Evolutionary conservation across 306 rosid species (phyloP).

Genomic region (Glycine soja): DNA sequence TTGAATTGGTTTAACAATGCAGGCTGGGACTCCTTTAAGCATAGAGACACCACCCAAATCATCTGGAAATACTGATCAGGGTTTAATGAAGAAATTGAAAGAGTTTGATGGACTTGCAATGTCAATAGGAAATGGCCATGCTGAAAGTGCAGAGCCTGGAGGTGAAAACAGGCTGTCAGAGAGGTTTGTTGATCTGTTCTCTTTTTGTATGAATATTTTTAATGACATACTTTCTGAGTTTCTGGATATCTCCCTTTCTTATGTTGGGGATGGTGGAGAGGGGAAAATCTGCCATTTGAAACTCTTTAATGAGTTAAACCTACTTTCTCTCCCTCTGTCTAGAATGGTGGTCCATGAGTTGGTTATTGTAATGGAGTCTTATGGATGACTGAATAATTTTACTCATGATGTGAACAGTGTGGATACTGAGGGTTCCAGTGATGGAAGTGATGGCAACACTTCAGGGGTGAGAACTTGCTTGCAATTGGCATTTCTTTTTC

Average conservation of each 20-base stretch:
- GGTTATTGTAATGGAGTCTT: conserved; percentile 19
- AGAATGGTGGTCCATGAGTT: conserved; percentile 24
- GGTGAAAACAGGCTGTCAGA: conserved; percentile 64
- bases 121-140: conserved; percentile 84
- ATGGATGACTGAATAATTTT: conserved; percentile 49
- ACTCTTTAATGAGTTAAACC: no score
- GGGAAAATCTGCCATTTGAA: background rate
- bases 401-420: conserved; percentile 56
- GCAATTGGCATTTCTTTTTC: conserved; percentile 17
- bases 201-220: conserved; percentile 1
- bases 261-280: background rate
- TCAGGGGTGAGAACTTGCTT: conserved; percentile 66
- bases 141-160: conserved; percentile 66
- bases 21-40: conserved; percentile 69
- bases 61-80: conserved; percentile 73
- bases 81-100: conserved; percentile 79
- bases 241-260: background rate
- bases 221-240: conserved; percentile 1
- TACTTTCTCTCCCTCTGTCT: background rate
- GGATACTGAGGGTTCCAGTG: conserved; percentile 76
- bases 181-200: conserved; percentile 58
- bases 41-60: conserved; percentile 75
- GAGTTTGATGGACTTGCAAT: conserved; percentile 89
- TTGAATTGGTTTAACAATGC: conserved; percentile 50
- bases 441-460: conserved; percentile 81